Evolutionary conservation across 495 filamentous ascomycete genomes (phyloP).

Genomic region (Talaromyces stipitatus): DNA sequence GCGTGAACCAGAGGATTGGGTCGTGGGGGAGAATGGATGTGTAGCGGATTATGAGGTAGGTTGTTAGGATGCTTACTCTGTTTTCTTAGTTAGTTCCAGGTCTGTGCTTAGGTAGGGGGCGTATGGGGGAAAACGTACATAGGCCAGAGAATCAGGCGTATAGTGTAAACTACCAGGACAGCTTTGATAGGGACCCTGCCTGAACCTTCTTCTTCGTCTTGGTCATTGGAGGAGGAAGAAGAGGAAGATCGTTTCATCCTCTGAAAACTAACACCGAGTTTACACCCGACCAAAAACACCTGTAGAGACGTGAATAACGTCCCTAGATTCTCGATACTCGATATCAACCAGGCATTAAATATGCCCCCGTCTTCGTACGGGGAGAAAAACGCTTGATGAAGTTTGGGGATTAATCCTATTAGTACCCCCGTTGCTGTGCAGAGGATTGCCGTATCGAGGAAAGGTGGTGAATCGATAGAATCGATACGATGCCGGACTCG

Average conservation of each 20-base stretch:
- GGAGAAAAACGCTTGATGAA: slow-evolving; percentile 63
- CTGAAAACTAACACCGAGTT: slow-evolving; percentile 47
- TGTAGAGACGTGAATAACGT: slow-evolving; percentile 64
- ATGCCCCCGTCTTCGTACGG: slow-evolving; percentile 56
- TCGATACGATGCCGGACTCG: slow-evolving; percentile 9
- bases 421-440: slow-evolving; percentile 54
- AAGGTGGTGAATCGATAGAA: slow-evolving; percentile 21
- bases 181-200: slow-evolving; percentile 44
- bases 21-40: slow-evolving; percentile 51
- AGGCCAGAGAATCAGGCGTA: slow-evolving; percentile 64
- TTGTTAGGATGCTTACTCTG: slow-evolving; percentile 46
- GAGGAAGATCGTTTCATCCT: slow-evolving; percentile 39
- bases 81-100: neutral
- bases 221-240: neutral
- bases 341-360: slow-evolving; percentile 64
- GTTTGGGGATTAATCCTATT: slow-evolving; percentile 53
- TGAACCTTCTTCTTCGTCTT: slow-evolving; percentile 16
- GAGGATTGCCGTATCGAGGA: slow-evolving; percentile 60
- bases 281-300: slow-evolving; percentile 65
- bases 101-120: neutral
- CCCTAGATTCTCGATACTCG: slow-evolving; percentile 57
- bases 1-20: slow-evolving; percentile 66
- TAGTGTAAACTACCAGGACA: slow-evolving; percentile 45
- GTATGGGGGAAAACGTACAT: slow-evolving; percentile 11
- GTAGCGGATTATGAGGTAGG: slow-evolving; percentile 54